Evolutionary conservation across 129 eudicot species (phyloP), one percentile per base, ranked within the genome.

Genomic region (Flaveria linearis): DNA sequence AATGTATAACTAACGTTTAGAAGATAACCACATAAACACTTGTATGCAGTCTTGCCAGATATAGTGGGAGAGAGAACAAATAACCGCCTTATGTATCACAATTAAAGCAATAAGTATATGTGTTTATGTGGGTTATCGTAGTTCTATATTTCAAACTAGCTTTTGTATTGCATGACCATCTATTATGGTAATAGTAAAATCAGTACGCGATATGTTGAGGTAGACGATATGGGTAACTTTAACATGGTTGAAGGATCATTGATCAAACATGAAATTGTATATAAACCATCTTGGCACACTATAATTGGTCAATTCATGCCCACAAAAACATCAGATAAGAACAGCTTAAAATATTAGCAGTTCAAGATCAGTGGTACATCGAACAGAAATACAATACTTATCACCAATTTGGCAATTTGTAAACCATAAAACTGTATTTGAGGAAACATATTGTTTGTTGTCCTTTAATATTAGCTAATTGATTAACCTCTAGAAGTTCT

Each of bases 291-390:
- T 66, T 66, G 50, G 18, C 28, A 1, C 0, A 2, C 14, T 39
- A n/a, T 22, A 63, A 63, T 63, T 15, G 14, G 46, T 66, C 71
- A 66, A 66, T 39, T 9, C 28, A 41, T 41, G 51, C 71, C 71
- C 71, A 66, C 69, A 41, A n/a, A 65, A 66, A 9, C 6, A 64
- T n/a, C 7, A 16, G 14, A 39, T 36, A 64, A 28, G 20, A n/a
- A 15, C 43, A 14, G 0, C 68, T 39, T 45, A 23, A 63, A 15
- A 13, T 5, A 26, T 28, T 5, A 26, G 68, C 43, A 13, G 2
- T 36, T 1, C 42, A 26, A 61, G 41, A 28, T 62, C 68, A 28
- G 50, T 39, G 6, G 69, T 23, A 23, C 39, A 61, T 15, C 33
- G 66, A 64, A 65, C 16, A 2, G 1, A 0, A 36, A 36, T 8